Base-by-base conservation (phyloP, 116 monocot species). In the Trichopus zeylanicus region DNA sequence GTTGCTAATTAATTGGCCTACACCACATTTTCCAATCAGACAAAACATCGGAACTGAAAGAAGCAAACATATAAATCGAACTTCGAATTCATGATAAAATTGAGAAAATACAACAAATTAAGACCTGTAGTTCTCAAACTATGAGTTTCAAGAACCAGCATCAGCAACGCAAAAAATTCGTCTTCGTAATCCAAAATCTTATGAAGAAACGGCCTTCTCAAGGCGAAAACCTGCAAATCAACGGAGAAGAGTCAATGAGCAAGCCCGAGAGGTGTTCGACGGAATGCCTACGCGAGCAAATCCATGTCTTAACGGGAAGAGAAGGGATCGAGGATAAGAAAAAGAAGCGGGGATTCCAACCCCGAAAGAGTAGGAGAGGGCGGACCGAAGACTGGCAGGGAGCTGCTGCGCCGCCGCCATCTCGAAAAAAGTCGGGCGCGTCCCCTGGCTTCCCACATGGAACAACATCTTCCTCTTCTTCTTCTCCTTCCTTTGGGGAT, bases 341-440 rank as follows among this genome's bases (percentile, higher is more conserved):
- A 22, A 28, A n/a, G 32, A 33, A 37, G 4, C n/a, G 51, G 47
- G 18, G 29, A 23, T 22, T 13, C 30, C 32, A 75, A 95, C 97
- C 53, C 91, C 97, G 33, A 97, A 64, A 2, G 97, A 91, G 76
- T 97, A 97, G 46, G 76, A 77, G 57, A 97, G 81, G 24, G 97
- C 97, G 26, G 97, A 78, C 31, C 87, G 71, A 39, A 97, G 91
- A 71, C 97, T 97, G 48, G 75, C 69, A 15, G 97, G 97, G 51
- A 97, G 97, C 77, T 97, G 84, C 70, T 84, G 87, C 26, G 97
- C 97, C 7, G 91, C 91, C n/a, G 91, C 87, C 97, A 97, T 97
- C 91, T 97, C 97, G 87, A 97, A 91, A 91, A 97, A 97, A 57
- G 97, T 97, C 27, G 97, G 97, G 63, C 91, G 78, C 48, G 87